Base-by-base conservation (phyloP, 1,284 basidiomycete species). In the Heterobasidion occidentale region DNA sequence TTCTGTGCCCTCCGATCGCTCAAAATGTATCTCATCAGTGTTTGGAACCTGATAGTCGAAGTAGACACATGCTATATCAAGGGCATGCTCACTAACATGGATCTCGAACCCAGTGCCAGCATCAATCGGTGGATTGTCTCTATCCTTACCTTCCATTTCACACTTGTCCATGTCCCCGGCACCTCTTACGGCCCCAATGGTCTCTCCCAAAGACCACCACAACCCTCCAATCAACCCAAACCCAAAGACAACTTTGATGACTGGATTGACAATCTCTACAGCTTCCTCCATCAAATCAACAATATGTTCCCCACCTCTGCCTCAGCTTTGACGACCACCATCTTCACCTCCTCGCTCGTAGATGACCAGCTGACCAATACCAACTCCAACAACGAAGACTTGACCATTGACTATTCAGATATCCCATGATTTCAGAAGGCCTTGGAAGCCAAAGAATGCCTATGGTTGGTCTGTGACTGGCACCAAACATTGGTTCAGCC, bases 91-190 rank as follows among this genome's bases (percentile, higher is more conserved):
- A 34, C 45, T 35, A 36, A 55, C 14, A 38, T 48, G 3, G 71
- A 76, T 53, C 59, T 74, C 0, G 59, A 64, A 1, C 75, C 71
- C 0, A 71, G 64, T 11, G 63, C 65, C 0, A 65, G 65, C 3
- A 73, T 77, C 6, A 78, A 77, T 46, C 48, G 63, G 0, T 78
- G 76, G 74, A 74, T 77, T 9, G 57, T 66, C 0, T 62, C 63
- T 0, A 77, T 77, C 1, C 53, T 74, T 0, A 63, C 62, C 0
- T 76, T 75, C 57, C 54, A 65, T 34, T 75, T 77, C 52, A 61
- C 58, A 0, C 61, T 72, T 1, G 59, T 68, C 0, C 73, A 73
- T 54, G 66, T 76, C 14, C 45, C 53, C 4, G 45, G 53, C 33
- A 15, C 12, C 1, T 9, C n/a, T 9, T 46, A 54, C 14, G 35